These are phyloP conservation scores for Chloranthus sessilifolius DNA, from an alignment of 164 flowering plant species.

Conservation along the genomic window DNA sequence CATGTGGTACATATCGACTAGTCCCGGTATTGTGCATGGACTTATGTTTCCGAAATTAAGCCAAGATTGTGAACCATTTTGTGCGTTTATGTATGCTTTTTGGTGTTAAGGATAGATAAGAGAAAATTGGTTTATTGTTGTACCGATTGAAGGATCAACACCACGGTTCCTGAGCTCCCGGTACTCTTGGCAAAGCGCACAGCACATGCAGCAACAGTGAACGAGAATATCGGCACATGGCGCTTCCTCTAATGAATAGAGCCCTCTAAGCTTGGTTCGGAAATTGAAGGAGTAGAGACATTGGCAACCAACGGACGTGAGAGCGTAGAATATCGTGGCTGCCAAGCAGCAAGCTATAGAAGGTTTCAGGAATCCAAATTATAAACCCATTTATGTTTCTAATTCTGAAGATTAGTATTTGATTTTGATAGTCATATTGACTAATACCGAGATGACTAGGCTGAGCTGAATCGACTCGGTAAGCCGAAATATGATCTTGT, in stretches of 20 bases:
- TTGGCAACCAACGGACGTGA: not conserved
- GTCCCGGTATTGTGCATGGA: too few relatives aligned
- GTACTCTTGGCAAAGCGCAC: constrained; percentile 11
- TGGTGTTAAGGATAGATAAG: not conserved
- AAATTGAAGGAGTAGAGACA: constrained; percentile 12
- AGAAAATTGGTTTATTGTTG: not conserved
- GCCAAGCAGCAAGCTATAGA: not conserved
- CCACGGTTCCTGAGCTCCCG: constrained; percentile 9
- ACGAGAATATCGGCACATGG: constrained; percentile 13
- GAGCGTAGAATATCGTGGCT: not conserved
- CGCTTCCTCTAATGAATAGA: constrained; percentile 8
- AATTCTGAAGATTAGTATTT: too few relatives aligned
- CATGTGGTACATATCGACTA: too few relatives aligned
- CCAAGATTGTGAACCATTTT: too few relatives aligned
- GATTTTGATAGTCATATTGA: too few relatives aligned
- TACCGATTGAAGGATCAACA: constrained; percentile 11
- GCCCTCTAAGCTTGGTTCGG: constrained; percentile 12
- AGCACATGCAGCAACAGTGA: constrained; percentile 16
- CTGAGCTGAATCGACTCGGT: too few relatives aligned
- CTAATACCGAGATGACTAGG: too few relatives aligned
- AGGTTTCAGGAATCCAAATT: not conserved
- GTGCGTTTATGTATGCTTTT: too few relatives aligned
- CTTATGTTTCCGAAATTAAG: too few relatives aligned
- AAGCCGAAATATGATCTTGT: too few relatives aligned
- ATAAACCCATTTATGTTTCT: not conserved